Base-by-base conservation (phyloP, 1,284 basidiomycete genomes). In the Polyporus tsugae region DNA sequence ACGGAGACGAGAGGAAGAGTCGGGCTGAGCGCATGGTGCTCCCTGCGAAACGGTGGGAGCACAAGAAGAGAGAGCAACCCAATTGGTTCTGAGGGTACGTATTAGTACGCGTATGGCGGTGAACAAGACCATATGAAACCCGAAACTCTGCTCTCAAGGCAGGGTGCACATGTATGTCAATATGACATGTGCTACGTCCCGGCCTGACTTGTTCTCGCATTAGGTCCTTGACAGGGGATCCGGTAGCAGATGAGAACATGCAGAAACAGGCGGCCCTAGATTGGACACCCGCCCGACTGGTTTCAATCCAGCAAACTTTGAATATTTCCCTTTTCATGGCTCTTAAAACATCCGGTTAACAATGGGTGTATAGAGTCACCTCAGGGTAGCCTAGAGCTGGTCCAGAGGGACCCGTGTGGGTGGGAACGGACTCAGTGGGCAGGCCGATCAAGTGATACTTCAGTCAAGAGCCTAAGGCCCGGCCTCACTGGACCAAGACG, bases 371-470 rank as follows among this genome's bases (percentile, higher is more conserved):
- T 49, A 49, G 22, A 49, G 46, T 49, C n/a, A 25, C 6, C 22
- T 22, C 17, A 29, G 35, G 55, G 41, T 36, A 57, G 66, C 46
- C 67, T 42, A 60, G 70, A 65, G 36, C 67, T 35, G 17, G 60
- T 57, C 39, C 36, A 55, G 65, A 57, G 65, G 58, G 69, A 49
- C 22, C 46, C 22, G 46, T 49, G 46, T 25, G 46, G n/a, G 46
- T 49, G 46, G 46, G 44, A 44, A 46, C 22, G 36, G 7, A 36
- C 52, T 49, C 46, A 49, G 46, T 42, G 53, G 52, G 60, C 46
- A 55, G 60, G 63, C 11, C 62, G 66, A 71, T 66, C 65, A 65
- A 71, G 70, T 67, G 67, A 71, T 65, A n/a, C 22, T 49, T 49
- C 57, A 60, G 60, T 65, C 64, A 52, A 49, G 46, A 49, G 22